Conservation (phyloP, 2,329 filamentous ascomycete genomes). For the Venturiaceae sp. region DNA sequence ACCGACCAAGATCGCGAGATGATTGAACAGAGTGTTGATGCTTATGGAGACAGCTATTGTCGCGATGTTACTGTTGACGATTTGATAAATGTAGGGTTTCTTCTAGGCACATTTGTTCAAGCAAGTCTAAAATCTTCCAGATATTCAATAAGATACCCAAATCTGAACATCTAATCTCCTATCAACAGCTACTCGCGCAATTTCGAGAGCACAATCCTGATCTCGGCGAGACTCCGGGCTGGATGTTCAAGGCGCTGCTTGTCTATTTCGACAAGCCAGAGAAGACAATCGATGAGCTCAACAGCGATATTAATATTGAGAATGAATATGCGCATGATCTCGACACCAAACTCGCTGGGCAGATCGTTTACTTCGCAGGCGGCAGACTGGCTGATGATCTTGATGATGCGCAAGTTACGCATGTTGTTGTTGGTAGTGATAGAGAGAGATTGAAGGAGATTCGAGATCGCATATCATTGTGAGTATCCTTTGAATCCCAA, state of each 20-base stretch:
- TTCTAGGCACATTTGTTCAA: neutral
- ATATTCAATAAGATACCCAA: conserved; percentile 27
- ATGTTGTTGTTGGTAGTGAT: conserved; percentile 54
- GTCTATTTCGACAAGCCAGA: conserved; percentile 30
- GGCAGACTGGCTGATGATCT: conserved; percentile 47
- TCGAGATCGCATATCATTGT: conserved; percentile 27
- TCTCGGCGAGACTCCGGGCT: conserved; percentile 39
- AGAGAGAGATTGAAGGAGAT: conserved; percentile 35
- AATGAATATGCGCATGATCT: neutral
- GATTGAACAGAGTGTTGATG: conserved; percentile 58
- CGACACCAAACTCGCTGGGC: neutral
- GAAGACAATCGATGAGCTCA: conserved; percentile 17
- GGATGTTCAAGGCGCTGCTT: conserved; percentile 28
- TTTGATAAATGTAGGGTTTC: conserved; percentile 31
- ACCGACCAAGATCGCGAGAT: conserved; percentile 44
- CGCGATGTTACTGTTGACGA: conserved; percentile 58
- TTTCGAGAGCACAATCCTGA: conserved; percentile 46
- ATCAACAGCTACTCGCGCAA: conserved; percentile 39
- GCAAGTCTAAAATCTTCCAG: conserved; percentile 12
- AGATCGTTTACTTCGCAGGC: conserved; percentile 53
- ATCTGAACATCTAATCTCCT: conserved; percentile 18
- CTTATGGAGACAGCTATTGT: conserved; percentile 74
- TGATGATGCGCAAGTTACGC: conserved; percentile 52
- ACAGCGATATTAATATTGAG: conserved; percentile 8
- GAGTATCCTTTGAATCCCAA: conserved; percentile 15